Evolutionary conservation across 139 green algal species (phyloP).

Genomic region (Astrephomene gubernaculifera): DNA sequence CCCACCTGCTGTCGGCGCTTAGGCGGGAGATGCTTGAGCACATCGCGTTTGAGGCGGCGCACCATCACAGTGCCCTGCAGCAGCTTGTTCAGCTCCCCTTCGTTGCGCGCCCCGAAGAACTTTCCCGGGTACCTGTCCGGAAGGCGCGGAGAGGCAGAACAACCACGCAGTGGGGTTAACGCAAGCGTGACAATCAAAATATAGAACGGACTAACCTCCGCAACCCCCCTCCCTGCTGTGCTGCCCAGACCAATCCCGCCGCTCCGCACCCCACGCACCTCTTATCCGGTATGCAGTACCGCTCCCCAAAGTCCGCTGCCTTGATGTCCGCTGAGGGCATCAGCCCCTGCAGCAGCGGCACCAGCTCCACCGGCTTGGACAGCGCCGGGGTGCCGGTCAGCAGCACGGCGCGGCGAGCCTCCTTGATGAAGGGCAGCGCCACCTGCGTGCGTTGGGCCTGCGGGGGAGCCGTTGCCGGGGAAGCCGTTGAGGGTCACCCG

Average conservation of each 20-base stretch:
- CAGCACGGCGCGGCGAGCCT: slow-evolving; percentile 70
- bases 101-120: slow-evolving; percentile 59
- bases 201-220: no score
- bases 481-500: no score
- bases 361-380: slow-evolving; percentile 79
- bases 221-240: no score
- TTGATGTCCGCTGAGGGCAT: slow-evolving; percentile 75
- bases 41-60: slow-evolving; percentile 90
- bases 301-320: slow-evolving; percentile 71
- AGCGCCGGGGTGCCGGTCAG: slow-evolving; percentile 85
- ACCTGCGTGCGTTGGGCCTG: slow-evolving; percentile 76
- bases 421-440: slow-evolving; percentile 73
- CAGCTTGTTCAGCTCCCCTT: slow-evolving; percentile 86
- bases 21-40: slow-evolving; percentile 90
- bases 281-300: slow-evolving; percentile 71
- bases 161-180: not conserved
- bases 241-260: no score
- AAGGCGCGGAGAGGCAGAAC: not conserved
- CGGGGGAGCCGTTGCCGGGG: not conserved
- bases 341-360: slow-evolving; percentile 73
- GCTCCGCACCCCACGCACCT: no score
- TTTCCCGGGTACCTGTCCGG: slow-evolving; percentile 32
- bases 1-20: slow-evolving; percentile 89
- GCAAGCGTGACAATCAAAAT: no score
- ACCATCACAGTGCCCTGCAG: slow-evolving; percentile 89